Percentiles rank a stretch among this genome's conserved stretches.
Evolutionary conservation across 768 basidiomycete genomes (phyloP).

Genomic region (Strobilomyces dryophilus): DNA sequence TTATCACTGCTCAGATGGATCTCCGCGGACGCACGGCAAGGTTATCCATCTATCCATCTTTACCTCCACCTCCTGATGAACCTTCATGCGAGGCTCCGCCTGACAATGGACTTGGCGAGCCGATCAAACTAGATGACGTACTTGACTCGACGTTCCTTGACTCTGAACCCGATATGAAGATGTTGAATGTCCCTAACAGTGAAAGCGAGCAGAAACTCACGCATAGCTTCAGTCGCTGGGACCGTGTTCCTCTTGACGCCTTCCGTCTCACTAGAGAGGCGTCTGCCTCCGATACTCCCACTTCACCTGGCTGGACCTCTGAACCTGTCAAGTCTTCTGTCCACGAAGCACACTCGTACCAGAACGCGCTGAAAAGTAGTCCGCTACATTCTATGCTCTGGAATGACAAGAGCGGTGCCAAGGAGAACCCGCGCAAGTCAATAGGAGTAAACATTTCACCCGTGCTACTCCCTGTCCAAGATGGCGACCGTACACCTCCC

Average conservation of each 20-base stretch:
- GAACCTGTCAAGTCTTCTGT: constrained; percentile 21
- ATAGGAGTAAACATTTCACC: constrained; percentile 44
- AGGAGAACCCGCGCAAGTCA: constrained; percentile 25
- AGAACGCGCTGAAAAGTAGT: constrained; percentile 49
- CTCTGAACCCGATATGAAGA: constrained; percentile 42
- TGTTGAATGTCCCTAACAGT: constrained; percentile 28
- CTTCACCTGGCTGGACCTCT: constrained; percentile 28
- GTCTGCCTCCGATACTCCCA: constrained; percentile 25
- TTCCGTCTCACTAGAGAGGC: constrained; percentile 58
- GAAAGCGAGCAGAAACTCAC: constrained; percentile 39
- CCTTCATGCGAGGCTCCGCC: constrained; percentile 31
- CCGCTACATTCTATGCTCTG: constrained; percentile 57
- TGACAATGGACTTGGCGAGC: constrained; percentile 42
- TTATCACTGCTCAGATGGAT: constrained; percentile 20
- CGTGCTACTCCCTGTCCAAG: constrained; percentile 46
- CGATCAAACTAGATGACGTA: constrained; percentile 66
- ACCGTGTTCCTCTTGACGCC: constrained; percentile 65
- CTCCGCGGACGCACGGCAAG: constrained; percentile 30
- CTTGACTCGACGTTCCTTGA: constrained; percentile 71
- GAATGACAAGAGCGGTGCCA: constrained; percentile 30
- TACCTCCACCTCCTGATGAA: constrained; percentile 35
- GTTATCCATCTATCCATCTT: constrained; percentile 32
- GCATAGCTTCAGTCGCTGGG: constrained; percentile 64
- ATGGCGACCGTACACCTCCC: constrained; percentile 57
- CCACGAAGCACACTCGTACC: constrained; percentile 23